Conservation (phyloP, 805 yeast species). For the Brettanomyces custersianus region DNA sequence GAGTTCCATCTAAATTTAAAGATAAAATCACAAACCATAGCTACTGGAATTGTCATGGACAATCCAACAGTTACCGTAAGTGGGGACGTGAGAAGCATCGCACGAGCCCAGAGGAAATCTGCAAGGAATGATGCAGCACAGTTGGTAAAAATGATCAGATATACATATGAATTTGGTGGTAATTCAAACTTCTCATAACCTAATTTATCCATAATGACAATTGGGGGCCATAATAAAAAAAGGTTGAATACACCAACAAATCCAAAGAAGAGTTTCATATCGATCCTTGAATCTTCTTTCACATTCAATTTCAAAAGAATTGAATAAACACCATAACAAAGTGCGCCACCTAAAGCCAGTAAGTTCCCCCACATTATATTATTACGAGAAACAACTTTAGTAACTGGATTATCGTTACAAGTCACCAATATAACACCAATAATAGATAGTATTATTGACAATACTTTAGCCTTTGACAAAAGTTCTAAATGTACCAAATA, state of each 20-base stretch:
- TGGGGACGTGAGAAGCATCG: slow-evolving; percentile 89
- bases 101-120: slow-evolving; percentile 94
- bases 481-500: slow-evolving; percentile 61
- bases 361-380: slow-evolving; percentile 55
- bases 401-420: slow-evolving; percentile 43
- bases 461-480: slow-evolving; percentile 53
- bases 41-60: slow-evolving; percentile 87
- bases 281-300: slow-evolving; percentile 62
- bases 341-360: slow-evolving; percentile 75
- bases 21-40: slow-evolving; percentile 83
- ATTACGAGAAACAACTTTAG: slow-evolving; percentile 14
- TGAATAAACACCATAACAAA: slow-evolving; percentile 88
- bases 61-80: slow-evolving; percentile 93
- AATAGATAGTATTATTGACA: slow-evolving; percentile 65
- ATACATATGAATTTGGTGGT: slow-evolving; percentile 48
- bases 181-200: slow-evolving; percentile 65
- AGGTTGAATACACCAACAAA: slow-evolving; percentile 85
- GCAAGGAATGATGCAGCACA: slow-evolving; percentile 74
- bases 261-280: slow-evolving; percentile 87
- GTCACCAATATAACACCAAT: slow-evolving; percentile 78
- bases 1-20: slow-evolving; percentile 58
- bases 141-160: slow-evolving; percentile 50
- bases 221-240: slow-evolving; percentile 72
- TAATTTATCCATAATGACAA: slow-evolving; percentile 51
- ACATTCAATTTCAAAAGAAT: slow-evolving; percentile 71